phyloP scores from a whole-genome alignment of 805 yeast species.

The Saccharomycopsis olivae region DNA sequence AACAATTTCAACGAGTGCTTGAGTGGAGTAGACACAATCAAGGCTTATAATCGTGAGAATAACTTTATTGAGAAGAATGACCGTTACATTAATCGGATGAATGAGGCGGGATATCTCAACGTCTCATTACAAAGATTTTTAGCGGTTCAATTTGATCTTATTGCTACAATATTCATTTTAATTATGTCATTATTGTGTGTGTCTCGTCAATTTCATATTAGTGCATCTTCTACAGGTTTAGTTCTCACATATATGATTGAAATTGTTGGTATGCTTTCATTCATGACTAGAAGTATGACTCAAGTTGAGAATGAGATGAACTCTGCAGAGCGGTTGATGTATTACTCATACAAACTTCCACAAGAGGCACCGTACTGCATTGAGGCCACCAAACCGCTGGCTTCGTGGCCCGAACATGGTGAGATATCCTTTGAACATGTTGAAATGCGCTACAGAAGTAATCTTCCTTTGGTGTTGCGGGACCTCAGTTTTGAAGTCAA shows the following conservation, averaged over 20 bases:
- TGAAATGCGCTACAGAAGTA: conserved; percentile 49
- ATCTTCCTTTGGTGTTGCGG: conserved; percentile 54
- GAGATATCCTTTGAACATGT: conserved; percentile 44
- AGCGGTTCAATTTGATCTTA: conserved; percentile 44
- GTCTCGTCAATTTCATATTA: conserved; percentile 44
- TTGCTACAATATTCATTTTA: conserved; percentile 41
- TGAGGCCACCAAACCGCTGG: conserved; percentile 34
- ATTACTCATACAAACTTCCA: conserved; percentile 52
- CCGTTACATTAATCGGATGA: conserved; percentile 44
- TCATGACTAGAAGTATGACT: conserved; percentile 53
- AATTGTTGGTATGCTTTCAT: conserved; percentile 43
- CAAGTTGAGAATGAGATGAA: conserved; percentile 54
- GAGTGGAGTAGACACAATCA: conserved; percentile 55
- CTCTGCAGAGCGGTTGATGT: conserved; percentile 52
- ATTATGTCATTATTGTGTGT: conserved; percentile 55
- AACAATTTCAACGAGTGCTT: conserved; percentile 62
- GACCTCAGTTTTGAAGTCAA: conserved; percentile 38
- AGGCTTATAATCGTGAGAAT: conserved; percentile 38
- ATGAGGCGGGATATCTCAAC: conserved; percentile 52
- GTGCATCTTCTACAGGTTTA: conserved; percentile 58
- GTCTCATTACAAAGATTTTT: conserved; percentile 68
- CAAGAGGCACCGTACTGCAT: conserved; percentile 50
- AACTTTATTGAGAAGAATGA: conserved; percentile 40
- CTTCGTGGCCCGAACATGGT: conserved; percentile 58
- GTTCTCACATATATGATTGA: conserved; percentile 52